Percentiles rank a stretch among this genome's conserved stretches.
phyloP scores from a whole-genome alignment of 805 yeast genomes.

The Candida alai region DNA sequence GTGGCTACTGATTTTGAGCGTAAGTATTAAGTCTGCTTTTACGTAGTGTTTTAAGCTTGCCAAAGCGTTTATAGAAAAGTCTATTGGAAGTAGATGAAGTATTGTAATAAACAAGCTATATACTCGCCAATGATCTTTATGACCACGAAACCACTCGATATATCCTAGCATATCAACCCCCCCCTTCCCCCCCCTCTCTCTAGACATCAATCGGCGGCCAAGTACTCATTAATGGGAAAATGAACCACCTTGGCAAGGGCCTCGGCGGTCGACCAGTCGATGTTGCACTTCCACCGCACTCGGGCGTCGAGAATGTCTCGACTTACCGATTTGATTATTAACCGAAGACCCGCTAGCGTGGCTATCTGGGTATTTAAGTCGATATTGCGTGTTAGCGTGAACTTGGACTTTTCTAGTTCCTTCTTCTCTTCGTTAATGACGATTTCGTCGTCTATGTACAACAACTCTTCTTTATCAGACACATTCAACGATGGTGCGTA shows the following conservation, averaged over 20 bases:
- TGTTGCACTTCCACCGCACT: conserved; percentile 76
- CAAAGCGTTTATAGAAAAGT: no score
- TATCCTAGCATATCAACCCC: no score
- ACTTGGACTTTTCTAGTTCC: conserved; percentile 31
- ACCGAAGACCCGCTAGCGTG: conserved; percentile 52
- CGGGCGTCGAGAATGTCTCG: conserved; percentile 61
- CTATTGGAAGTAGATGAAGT: no score
- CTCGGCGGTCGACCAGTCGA: conserved; percentile 61
- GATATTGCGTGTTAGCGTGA: conserved; percentile 38
- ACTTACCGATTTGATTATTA: conserved; percentile 40
- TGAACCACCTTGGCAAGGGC: conserved; percentile 59
- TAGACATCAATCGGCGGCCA: conserved; percentile 24
- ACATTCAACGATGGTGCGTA: conserved; percentile 28
- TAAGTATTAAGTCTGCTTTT: not conserved
- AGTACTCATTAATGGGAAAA: conserved; percentile 62
- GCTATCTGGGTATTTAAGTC: conserved; percentile 57
- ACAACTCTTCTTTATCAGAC: conserved; percentile 16
- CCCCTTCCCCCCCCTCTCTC: no score
- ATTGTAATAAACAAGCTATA: no score
- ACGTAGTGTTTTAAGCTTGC: no score
- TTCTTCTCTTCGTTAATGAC: conserved; percentile 31
- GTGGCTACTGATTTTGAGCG: conserved; percentile 22
- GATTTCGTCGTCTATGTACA: conserved; percentile 26
- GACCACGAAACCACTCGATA: no score
- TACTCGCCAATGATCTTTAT: no score